Base-by-base conservation (phyloP, 2,329 filamentous ascomycete genomes). In the Colletotrichum sp. region DNA sequence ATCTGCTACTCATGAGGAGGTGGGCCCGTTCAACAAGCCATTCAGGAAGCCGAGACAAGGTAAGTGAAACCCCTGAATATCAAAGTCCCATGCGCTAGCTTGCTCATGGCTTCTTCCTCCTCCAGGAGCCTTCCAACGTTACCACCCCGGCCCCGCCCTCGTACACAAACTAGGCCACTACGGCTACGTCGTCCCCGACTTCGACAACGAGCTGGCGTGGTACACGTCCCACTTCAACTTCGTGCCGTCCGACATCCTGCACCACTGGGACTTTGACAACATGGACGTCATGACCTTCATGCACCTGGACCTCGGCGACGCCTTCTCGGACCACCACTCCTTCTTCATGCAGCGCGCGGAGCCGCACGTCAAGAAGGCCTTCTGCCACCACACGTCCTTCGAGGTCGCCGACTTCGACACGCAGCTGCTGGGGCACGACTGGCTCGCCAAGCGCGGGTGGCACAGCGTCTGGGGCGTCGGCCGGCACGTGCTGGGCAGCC, bases 341-440 rank as follows among this genome's bases (percentile, higher is more conserved):
- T 87, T 92, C 72, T 91, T 92, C 83, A 84, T 91, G 76, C 21
- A 76, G 78, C 80, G 71, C 84, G 80, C 79, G 3, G 78, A 78
- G 5, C 71, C 76, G 10, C 55, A 59, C 55, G 76, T 69, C 36
- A 59, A 70, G 52, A 71, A 60, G 39, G 55, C 71, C 13, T 52
- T 62, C 30, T 39, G 79, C 10, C 81, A 82, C 69, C 81, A 84
- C 72, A 72, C 66, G 4, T 82, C 81, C 18, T 83, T 78, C 70
- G 82, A 93, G 79, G 89, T 92, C 0, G 87, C 90, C 36, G 90
- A 93, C 79, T 91, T 91, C 77, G 92, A 93, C 79, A 89, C 88
- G 2, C 91, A 93, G 84, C 83, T 87, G 21, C 81, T 93, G 5
- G 92, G 91, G 0, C 92, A 93, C 80, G 85, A 91, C 68, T 92